Conservation (phyloP, 2,329 filamentous ascomycete genomes). For the Xylaria sp. region DNA sequence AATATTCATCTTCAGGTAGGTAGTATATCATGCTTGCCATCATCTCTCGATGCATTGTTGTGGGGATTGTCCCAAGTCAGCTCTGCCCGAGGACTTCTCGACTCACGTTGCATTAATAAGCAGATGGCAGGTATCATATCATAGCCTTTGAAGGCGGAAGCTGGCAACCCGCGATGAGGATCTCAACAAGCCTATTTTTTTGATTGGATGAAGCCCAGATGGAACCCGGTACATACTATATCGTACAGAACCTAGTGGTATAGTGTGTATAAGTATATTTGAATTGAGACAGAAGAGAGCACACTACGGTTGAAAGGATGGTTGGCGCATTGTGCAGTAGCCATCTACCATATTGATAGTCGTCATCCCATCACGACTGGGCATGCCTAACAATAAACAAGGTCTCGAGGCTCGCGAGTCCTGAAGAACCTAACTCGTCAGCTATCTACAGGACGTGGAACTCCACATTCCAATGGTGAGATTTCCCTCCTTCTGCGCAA, state of each 20-base stretch:
- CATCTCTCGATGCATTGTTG: not conserved
- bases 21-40: not conserved
- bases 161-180: not conserved
- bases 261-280: not conserved
- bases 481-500: constrained; percentile 30
- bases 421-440: constrained; percentile 5
- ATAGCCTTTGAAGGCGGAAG: not conserved
- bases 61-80: not conserved
- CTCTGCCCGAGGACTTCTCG: too few relatives aligned
- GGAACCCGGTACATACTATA: not conserved
- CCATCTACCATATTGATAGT: too few relatives aligned
- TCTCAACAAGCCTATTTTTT: not conserved
- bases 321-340: too few relatives aligned
- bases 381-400: not conserved
- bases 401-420: not conserved
- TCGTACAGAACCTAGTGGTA: not conserved
- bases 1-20: not conserved
- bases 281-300: not conserved
- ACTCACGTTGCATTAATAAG: constrained; percentile 26
- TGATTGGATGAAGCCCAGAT: constrained; percentile 22
- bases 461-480: constrained; percentile 4
- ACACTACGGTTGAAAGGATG: not conserved
- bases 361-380: too few relatives aligned
- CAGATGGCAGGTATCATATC: not conserved
- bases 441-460: constrained; percentile 21